A percentile compares a stretch with the other conserved stretches of the same genome.
These are phyloP conservation scores for Fusarium buxicola DNA, from an alignment of 2,329 filamentous ascomycete genomes.

Conservation along the genomic window DNA sequence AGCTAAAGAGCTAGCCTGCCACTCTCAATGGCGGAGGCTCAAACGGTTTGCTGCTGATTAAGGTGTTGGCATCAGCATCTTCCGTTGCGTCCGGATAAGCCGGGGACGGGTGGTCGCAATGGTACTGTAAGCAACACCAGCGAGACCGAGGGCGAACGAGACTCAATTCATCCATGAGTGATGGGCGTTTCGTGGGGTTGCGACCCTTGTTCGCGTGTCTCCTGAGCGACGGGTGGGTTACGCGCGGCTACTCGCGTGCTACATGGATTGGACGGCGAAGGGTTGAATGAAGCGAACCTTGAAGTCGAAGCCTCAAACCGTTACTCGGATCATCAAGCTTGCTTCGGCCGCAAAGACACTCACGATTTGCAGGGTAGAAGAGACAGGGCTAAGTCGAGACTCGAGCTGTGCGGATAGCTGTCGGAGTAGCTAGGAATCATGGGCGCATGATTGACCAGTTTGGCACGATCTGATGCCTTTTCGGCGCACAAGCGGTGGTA, in stretches of 20 bases:
- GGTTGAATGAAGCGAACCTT: conserved; percentile 30
- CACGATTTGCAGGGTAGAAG: neutral
- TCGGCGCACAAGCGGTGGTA: conserved; percentile 18
- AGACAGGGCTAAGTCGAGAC: conserved; percentile 31
- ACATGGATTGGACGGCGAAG: neutral
- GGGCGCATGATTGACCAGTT: conserved; percentile 15
- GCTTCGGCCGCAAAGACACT: neutral
- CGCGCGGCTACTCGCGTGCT: conserved; percentile 24
- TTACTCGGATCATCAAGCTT: conserved; percentile 24
- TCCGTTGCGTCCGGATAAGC: conserved; percentile 40
- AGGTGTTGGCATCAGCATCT: conserved; percentile 17
- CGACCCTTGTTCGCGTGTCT: conserved; percentile 19
- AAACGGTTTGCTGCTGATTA: conserved; percentile 23
- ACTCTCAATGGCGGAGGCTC: conserved; percentile 23
- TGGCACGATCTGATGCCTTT: conserved; percentile 15
- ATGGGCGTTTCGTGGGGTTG: conserved; percentile 28
- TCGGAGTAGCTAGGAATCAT: conserved; percentile 1
- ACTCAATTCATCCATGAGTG: conserved; percentile 8
- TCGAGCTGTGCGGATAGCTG: neutral
- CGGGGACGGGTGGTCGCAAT: conserved; percentile 8
- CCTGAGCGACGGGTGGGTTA: conserved; percentile 18
- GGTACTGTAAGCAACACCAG: too few relatives aligned
- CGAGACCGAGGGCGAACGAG: conserved; percentile 11
- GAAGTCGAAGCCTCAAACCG: conserved; percentile 19
- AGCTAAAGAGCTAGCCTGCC: conserved; percentile 17